Base-by-base conservation (phyloP, 2,329 filamentous ascomycete genomes). In the Epichloe gansuensis region DNA sequence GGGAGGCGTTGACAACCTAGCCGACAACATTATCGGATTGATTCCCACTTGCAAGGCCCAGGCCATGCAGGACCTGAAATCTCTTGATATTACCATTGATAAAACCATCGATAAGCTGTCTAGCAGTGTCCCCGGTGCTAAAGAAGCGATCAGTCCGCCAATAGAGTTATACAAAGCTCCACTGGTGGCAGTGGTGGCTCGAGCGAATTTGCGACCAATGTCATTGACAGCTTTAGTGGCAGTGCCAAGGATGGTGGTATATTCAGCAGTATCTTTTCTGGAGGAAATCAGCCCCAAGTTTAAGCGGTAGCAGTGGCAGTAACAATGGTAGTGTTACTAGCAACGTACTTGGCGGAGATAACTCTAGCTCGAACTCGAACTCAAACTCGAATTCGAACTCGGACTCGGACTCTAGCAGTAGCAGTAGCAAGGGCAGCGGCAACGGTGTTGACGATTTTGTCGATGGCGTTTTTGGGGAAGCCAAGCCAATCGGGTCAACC, bases 1-100 rank as follows among this genome's bases (percentile, higher is more conserved):
- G 52, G 45, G 42, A 8, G 57, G 28, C 50, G 50, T 62, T n/a
- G 55, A 60, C 44, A 55, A 48, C 13, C 46, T 61, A 25, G 57
- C 60, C 39, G 48, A 53, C n/a, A 48, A 23, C 39, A 35, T 61
- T 45, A 53, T 59, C 38, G 52, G 42, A 41, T 21, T 54, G 11
- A 50, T 62, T 4, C 60, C 60, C 1, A 54, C 54, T 13, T 59
- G 52, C 47, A 46, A 46, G 28, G 11, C 45, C 11, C 47, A 49
- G 35, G 55, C 60, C 17, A 54, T 54, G 50, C 21, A 35, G 46
- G 55, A 56, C 34, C 23, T 50, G 3, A 48, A 48, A 6, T 3
- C 6, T 17, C 48, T 50, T 38, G 38, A 50, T 2, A 13, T 12
- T 2, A 50, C 25, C 11, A 38, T 50, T 5, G 41, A 44, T 13